Conservation (phyloP, 768 basidiomycete genomes). For the Amanita inopinata region DNA sequence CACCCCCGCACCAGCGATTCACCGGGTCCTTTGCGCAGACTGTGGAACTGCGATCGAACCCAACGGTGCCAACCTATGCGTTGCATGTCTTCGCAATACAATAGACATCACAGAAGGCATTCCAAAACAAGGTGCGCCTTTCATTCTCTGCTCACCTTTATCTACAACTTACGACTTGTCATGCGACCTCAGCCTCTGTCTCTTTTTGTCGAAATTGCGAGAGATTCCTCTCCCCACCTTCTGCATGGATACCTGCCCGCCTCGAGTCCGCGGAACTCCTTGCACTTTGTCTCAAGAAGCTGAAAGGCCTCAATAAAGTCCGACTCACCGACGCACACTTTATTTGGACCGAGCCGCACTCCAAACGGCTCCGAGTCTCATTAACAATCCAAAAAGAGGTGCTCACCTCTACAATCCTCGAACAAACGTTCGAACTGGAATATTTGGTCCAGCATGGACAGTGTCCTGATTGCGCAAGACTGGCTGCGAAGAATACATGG, state of each 20-base stretch:
- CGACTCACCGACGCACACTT: constrained; percentile 97
- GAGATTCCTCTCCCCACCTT: constrained; percentile 86
- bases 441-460: constrained; percentile 92
- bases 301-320: constrained; percentile 90
- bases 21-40: constrained; percentile 82
- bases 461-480: constrained; percentile 86
- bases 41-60: constrained; percentile 88
- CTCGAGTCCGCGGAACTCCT: constrained; percentile 92
- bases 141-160: constrained; percentile 5
- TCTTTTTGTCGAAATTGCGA: constrained; percentile 96
- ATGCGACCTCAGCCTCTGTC: constrained; percentile 52
- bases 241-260: constrained; percentile 74
- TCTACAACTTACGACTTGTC: not conserved
- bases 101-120: constrained; percentile 98
- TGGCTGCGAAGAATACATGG: constrained; percentile 99
- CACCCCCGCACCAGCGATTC: constrained; percentile 61
- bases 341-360: constrained; percentile 99
- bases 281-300: constrained; percentile 88
- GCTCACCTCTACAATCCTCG: constrained; percentile 87
- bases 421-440: constrained; percentile 96
- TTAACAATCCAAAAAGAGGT: constrained; percentile 99
- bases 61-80: constrained; percentile 89
- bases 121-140: constrained; percentile 71
- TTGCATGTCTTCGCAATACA: constrained; percentile 83
- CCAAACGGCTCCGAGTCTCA: constrained; percentile 84